phyloP scores from a whole-genome alignment of 1,284 basidiomycete species.

The Taiwanofungus camphoratus region DNA sequence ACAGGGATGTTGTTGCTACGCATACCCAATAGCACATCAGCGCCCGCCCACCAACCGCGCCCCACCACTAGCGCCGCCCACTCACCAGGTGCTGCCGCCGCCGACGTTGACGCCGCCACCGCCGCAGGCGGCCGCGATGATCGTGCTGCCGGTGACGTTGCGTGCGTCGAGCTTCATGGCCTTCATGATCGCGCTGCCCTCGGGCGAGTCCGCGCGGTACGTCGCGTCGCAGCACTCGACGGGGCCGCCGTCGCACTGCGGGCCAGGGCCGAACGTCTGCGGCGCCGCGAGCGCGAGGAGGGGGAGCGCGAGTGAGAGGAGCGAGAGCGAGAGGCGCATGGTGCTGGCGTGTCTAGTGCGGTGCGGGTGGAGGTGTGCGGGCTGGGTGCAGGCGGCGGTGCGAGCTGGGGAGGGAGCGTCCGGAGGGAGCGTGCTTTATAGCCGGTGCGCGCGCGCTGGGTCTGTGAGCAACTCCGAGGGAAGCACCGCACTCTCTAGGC shows the following conservation, averaged over 20 bases:
- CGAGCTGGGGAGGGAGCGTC: too few relatives aligned
- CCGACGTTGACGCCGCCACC: not conserved
- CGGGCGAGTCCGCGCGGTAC: not conserved
- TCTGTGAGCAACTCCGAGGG: too few relatives aligned
- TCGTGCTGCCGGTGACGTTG: not conserved
- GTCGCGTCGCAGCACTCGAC: not conserved
- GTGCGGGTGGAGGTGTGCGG: too few relatives aligned
- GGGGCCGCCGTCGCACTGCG: not conserved
- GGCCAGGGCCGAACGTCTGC: too few relatives aligned
- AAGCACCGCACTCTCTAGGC: too few relatives aligned
- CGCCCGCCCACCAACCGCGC: too few relatives aligned
- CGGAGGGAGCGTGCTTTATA: too few relatives aligned
- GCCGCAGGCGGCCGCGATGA: not conserved
- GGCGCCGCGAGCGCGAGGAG: not conserved
- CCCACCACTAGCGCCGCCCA: too few relatives aligned
- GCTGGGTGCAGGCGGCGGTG: too few relatives aligned
- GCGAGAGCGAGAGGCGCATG: not conserved
- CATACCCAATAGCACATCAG: too few relatives aligned
- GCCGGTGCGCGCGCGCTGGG: too few relatives aligned
- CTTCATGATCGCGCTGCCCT: not conserved
- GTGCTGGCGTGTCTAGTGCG: too few relatives aligned
- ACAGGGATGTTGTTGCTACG: not conserved
- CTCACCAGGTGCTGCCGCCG: not conserved
- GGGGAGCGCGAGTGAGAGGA: not conserved
- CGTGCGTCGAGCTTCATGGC: not conserved